A percentile compares a stretch with the other conserved stretches of the same genome.
phyloP scores from a whole-genome alignment of 345 rosid species.

The Ceriops decandra region DNA sequence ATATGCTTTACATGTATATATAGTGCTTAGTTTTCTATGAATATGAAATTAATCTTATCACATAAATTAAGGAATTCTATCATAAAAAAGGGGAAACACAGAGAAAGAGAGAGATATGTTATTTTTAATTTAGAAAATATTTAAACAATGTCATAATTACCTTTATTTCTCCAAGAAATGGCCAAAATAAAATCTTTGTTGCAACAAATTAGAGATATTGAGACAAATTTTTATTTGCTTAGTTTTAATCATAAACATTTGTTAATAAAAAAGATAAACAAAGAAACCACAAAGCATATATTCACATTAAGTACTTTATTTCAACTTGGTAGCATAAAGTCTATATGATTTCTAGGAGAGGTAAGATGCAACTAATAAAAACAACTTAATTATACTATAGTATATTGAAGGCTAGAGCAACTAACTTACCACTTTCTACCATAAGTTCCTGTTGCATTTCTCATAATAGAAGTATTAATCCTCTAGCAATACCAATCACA shows the following conservation, averaged over 20 bases:
- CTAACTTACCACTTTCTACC: slow-evolving; percentile 81
- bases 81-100: background rate
- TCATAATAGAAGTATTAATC: slow-evolving; percentile 85
- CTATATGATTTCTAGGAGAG: too few species aligned
- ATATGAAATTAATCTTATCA: too few species aligned
- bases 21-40: too few species aligned
- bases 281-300: too few species aligned
- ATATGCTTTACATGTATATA: too few species aligned
- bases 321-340: too few species aligned
- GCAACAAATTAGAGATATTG: background rate
- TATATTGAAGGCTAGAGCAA: slow-evolving; percentile 23
- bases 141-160: slow-evolving; percentile 28
- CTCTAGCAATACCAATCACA: slow-evolving; percentile 52
- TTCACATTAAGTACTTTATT: too few species aligned
- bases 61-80: too few species aligned
- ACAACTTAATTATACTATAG: too few species aligned
- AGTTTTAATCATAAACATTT: background rate
- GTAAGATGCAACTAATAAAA: too few species aligned
- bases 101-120: background rate
- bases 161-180: slow-evolving; percentile 82
- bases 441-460: slow-evolving; percentile 78
- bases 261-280: background rate
- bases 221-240: background rate
- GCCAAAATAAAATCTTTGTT: background rate
- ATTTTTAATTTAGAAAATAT: background rate